phyloP scores from a whole-genome alignment of 2,329 filamentous ascomycete species.

The Zelopaecilomyces penicillatus region DNA sequence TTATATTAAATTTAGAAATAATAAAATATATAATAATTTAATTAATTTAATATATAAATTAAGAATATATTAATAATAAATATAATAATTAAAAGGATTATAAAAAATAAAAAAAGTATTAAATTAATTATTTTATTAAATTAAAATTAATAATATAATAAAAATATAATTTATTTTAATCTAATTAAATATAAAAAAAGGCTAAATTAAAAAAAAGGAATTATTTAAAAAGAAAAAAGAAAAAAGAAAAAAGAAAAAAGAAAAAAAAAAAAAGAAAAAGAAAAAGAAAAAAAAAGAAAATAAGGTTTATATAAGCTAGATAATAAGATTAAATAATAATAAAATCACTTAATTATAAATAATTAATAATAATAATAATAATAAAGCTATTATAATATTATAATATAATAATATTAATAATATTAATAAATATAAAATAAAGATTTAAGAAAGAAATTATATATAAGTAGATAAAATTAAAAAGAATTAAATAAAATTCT shows the following conservation, averaged over 20 bases:
- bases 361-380: background rate
- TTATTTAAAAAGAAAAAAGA: slow-evolving; percentile 31
- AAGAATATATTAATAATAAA: background rate
- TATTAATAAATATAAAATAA: no score
- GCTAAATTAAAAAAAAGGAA: background rate
- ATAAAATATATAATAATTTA: background rate
- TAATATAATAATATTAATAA: background rate
- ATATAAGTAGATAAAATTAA: no score
- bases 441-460: no score
- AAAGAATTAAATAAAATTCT: no score
- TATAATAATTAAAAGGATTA: no score
- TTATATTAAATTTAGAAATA: background rate
- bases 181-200: background rate
- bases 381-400: no score
- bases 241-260: slow-evolving; percentile 57
- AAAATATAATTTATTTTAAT: background rate
- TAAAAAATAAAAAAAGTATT: background rate
- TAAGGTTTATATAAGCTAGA: no score
- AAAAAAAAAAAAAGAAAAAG: background rate
- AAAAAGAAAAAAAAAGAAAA: no score
- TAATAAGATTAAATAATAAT: no score
- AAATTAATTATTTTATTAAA: background rate
- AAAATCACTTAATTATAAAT: background rate
- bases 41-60: background rate
- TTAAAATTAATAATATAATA: background rate